These are phyloP conservation scores for Cytospora paraplurivora DNA, from an alignment of 2,329 filamentous ascomycete species.

Conservation along the genomic window DNA sequence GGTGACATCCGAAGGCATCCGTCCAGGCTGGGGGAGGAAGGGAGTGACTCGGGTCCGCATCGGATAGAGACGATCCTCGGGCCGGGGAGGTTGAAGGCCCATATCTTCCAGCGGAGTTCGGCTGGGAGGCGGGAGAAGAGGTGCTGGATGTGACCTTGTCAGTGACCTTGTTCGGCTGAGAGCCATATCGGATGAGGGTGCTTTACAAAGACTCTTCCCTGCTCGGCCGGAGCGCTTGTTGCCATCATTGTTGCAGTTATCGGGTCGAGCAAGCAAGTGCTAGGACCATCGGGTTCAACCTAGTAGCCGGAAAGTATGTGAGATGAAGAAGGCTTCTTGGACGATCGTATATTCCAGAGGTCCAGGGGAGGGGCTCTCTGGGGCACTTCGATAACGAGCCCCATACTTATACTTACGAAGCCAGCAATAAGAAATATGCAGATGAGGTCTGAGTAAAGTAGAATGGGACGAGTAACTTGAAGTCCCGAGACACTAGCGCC, in stretches of 20 bases:
- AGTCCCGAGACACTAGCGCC: constrained; percentile 25
- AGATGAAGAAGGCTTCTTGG: not conserved
- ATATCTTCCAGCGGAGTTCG: constrained; percentile 52
- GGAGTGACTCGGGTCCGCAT: constrained; percentile 40
- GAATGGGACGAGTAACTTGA: constrained; percentile 20
- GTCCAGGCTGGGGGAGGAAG: not conserved
- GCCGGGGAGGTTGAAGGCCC: constrained; percentile 47
- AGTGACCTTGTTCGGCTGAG: constrained; percentile 7
- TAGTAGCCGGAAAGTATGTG: constrained; percentile 5
- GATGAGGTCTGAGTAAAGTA: constrained; percentile 13
- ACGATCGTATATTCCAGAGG: not conserved
- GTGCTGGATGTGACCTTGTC: constrained; percentile 37
- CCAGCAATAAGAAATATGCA: not conserved
- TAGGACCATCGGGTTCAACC: constrained; percentile 4
- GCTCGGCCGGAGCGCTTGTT: constrained; percentile 4
- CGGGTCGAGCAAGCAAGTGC: constrained; percentile 5
- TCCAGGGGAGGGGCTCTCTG: not conserved
- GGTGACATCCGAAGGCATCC: not conserved
- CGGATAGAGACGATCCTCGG: constrained; percentile 48
- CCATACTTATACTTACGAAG: constrained; percentile 16
- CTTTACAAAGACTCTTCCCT: constrained; percentile 22
- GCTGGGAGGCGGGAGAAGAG: constrained; percentile 47
- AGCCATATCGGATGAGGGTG: not conserved
- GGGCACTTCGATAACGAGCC: not conserved
- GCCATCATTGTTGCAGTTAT: constrained; percentile 8